Conservation (phyloP, 129 eudicot genomes). For the Sambucus nigra region DNA sequence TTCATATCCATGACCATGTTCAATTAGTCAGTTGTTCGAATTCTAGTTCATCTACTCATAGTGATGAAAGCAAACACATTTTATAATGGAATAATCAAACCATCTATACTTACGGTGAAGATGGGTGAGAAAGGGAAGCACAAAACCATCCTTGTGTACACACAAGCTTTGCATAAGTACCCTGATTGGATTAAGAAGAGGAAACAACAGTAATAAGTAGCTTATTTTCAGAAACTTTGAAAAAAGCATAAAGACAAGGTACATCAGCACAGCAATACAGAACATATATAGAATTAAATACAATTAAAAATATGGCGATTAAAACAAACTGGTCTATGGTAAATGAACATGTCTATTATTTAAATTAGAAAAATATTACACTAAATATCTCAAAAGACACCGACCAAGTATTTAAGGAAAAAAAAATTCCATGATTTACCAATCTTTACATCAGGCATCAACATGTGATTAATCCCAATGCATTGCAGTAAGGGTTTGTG, state of each 20-base stretch:
- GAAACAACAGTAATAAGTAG: not conserved
- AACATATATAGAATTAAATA: not conserved
- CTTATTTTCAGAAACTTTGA: not conserved
- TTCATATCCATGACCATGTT: too few relatives aligned
- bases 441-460: too few relatives aligned
- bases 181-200: slow-evolving; percentile 18
- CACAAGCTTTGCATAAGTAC: slow-evolving; percentile 68
- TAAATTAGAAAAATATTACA: too few relatives aligned
- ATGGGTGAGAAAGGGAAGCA: slow-evolving; percentile 70
- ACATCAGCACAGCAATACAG: not conserved
- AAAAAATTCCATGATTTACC: too few relatives aligned
- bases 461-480: too few relatives aligned
- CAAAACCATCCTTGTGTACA: slow-evolving; percentile 88
- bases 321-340: not conserved
- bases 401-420: too few relatives aligned
- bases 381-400: too few relatives aligned
- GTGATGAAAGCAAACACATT: too few relatives aligned
- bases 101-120: slow-evolving; percentile 40
- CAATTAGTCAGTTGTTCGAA: too few relatives aligned
- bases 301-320: not conserved
- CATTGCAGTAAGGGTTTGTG: too few relatives aligned
- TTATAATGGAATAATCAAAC: not conserved
- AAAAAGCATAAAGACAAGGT: not conserved
- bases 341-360: too few relatives aligned
- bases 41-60: too few relatives aligned